A percentile compares a stretch with the other conserved stretches of the same genome.
Conservation (phyloP, 2,329 filamentous ascomycete species). For the Pseudogymnoascus sp. region DNA sequence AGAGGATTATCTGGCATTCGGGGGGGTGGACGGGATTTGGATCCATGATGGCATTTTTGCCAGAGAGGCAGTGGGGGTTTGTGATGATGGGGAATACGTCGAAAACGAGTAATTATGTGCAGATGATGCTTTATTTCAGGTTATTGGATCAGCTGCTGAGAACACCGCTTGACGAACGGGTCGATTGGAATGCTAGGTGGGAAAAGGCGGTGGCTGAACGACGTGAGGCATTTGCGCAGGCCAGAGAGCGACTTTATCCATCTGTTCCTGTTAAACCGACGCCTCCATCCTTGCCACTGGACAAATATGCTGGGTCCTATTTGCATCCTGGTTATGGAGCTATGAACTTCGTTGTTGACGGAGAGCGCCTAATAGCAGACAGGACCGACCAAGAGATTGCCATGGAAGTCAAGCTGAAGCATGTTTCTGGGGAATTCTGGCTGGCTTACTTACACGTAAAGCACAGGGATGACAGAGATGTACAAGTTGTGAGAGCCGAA, state of each 20-base stretch:
- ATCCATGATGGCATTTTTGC: conserved; percentile 36
- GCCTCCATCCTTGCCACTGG: conserved; percentile 29
- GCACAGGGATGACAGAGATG: conserved; percentile 11
- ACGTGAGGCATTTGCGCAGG: conserved; percentile 26
- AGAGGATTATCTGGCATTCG: conserved; percentile 34
- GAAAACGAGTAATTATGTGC: conserved; percentile 30
- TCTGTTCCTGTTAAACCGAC: conserved; percentile 28
- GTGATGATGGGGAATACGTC: conserved; percentile 38
- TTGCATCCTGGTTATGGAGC: conserved; percentile 22
- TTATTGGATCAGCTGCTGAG: conserved; percentile 34
- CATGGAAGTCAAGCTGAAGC: conserved; percentile 17
- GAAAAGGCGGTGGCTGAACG: conserved; percentile 18
- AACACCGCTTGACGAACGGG: conserved; percentile 27
- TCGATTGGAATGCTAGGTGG: conserved; percentile 29
- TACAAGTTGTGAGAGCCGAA: conserved; percentile 18
- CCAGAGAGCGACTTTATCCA: conserved; percentile 28
- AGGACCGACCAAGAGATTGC: conserved; percentile 11
- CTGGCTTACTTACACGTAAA: conserved; percentile 16
- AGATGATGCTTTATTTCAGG: conserved; percentile 29
- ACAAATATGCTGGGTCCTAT: conserved; percentile 35
- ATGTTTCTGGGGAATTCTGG: conserved; percentile 25
- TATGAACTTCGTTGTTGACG: background rate
- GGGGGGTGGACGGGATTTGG: conserved; percentile 39
- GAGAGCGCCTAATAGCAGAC: conserved; percentile 8
- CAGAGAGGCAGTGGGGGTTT: conserved; percentile 35